Base-by-base conservation (phyloP, 257 asterid species). In the Fraxinus pennsylvanica region DNA sequence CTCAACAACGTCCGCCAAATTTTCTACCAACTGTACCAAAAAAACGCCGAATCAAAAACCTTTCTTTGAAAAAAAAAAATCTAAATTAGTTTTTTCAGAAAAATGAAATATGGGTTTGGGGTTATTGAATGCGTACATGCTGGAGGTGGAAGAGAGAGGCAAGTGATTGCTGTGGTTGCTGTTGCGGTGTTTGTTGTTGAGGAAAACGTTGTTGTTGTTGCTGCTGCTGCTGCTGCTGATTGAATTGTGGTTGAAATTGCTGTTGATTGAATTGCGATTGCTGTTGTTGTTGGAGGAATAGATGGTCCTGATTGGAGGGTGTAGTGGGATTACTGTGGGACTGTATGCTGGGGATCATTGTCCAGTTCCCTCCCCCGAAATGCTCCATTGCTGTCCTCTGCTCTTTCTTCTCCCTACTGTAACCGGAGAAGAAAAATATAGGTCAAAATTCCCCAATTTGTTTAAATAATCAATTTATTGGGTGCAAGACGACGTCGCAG, bases 331-430 rank as follows among this genome's bases (percentile, higher is more conserved):
- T 91, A 78, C 98, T 91, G 71, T 85, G 92, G 78, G 93, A 36
- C 86, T 87, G 94, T 14, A 93, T 85, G 90, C 81, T 91, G 84
- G 97, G 96, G 84, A 91, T 89, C 98, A 90, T 91, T 10, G 89
- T 39, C 97, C 98, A 93, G 81, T 87, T 89, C 69, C 95, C 97
- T 74, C 94, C 92, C 10, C 92, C 97, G 61, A 81, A 94, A 25
- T 90, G 89, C 65, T 93, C 98, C 98, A 93, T 93, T 32, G 9
- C 39, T 82, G n/a, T 25, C 45, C 45, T 68, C 79, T 59, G 67
- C 73, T n/a, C 67, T 45, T 70, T 81, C 68, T 47, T 32, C 54
- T 63, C 30, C 9, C 45, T 25, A 13, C 17, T 52, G 22, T 17
- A 4, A 52, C n/a, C 63, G 7, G 25, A 52, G 22, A 6, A 52